Evolutionary conservation across 2,329 filamentous ascomycete genomes (phyloP), one percentile per base, ranked within the genome.

Genomic region (Colletotrichum musae): DNA sequence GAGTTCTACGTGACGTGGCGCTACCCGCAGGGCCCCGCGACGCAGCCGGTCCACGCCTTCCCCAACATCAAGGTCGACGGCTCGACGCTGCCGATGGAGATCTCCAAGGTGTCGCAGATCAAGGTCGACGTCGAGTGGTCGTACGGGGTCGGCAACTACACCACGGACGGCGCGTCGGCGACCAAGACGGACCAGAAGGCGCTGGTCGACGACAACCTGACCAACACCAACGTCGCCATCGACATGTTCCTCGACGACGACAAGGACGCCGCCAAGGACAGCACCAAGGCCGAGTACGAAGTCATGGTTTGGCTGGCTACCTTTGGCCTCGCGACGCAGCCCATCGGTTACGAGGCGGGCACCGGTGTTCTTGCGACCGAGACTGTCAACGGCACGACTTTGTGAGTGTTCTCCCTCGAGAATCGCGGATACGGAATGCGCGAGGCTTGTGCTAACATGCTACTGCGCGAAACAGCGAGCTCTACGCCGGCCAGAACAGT

Each of bases 291-390:
- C 2, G 72, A 74, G 10, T 85, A 83, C 77, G 87, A 89, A 78
- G 80, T 89, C 77, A 89, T 89, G 86, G 81, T 89, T 43, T 88
- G 85, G 86, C 83, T 89, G 70, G 86, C 81, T 3, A 77, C 78
- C 4, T 83, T 84, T 54, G 87, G 86, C 2, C 16, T 76, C 2
- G 77, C 82, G 2, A 82, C 86, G 0, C 81, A 86, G 70, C 84
- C 86, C 28, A 81, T 88, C 69, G 87, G 87, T 50, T 68, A 62
- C 64, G 45, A 68, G 21, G 74, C 78, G 1, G 63, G 71, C 2
- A 58, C 75, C 0, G 80, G 79, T 6, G 70, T 76, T 0, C 68
- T 82, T 0, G 73, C 77, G 3, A 83, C 76, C 0, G 74, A 80
- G 65, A 77, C 74, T 0, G 26, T 88, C 2, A 77, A 84, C 26